Evolutionary conservation across 1,284 basidiomycete genomes (phyloP).

Genomic region (Hymenochaete sp.): DNA sequence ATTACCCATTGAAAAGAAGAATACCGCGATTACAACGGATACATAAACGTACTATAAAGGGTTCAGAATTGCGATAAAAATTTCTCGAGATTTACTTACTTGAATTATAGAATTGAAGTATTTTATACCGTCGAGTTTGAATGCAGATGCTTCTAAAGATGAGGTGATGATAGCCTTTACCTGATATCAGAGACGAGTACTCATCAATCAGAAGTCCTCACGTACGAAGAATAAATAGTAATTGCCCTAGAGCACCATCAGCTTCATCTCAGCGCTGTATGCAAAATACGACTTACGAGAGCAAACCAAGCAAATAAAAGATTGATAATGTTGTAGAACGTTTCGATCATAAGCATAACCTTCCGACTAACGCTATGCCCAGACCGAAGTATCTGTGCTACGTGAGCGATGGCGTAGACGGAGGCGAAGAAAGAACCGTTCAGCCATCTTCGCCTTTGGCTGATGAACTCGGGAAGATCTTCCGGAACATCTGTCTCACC

Average conservation of each 20-base stretch:
- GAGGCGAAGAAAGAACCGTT: conserved; percentile 96
- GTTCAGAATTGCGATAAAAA: conserved; percentile 11
- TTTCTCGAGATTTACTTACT: conserved; percentile 31
- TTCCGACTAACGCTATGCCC: conserved; percentile 81
- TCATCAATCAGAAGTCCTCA: conserved; percentile 11
- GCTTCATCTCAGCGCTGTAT: not conserved
- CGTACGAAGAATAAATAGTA: conserved; percentile 95
- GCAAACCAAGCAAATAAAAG: conserved; percentile 91
- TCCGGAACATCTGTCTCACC: conserved; percentile 98
- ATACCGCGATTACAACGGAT: conserved; percentile 78
- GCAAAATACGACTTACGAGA: conserved; percentile 46
- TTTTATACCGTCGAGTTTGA: conserved; percentile 60
- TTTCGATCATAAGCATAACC: conserved; percentile 67
- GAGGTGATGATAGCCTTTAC: conserved; percentile 55
- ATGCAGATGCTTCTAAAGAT: conserved; percentile 72
- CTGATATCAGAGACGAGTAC: conserved; percentile 11
- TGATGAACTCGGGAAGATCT: conserved; percentile 89
- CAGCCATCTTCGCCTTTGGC: conserved; percentile 84
- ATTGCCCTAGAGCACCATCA: conserved; percentile 53
- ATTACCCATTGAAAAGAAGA: conserved; percentile 96
- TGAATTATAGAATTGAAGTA: conserved; percentile 76
- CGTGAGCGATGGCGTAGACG: conserved; percentile 75
- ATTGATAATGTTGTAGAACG: conserved; percentile 83
- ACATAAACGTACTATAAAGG: conserved; percentile 70
- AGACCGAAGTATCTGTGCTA: conserved; percentile 75